Evolutionary conservation across 1,139 yeast species (phyloP), one percentile per base, ranked within the genome.

Genomic region (Spencermartinsiella ligniputridi): DNA sequence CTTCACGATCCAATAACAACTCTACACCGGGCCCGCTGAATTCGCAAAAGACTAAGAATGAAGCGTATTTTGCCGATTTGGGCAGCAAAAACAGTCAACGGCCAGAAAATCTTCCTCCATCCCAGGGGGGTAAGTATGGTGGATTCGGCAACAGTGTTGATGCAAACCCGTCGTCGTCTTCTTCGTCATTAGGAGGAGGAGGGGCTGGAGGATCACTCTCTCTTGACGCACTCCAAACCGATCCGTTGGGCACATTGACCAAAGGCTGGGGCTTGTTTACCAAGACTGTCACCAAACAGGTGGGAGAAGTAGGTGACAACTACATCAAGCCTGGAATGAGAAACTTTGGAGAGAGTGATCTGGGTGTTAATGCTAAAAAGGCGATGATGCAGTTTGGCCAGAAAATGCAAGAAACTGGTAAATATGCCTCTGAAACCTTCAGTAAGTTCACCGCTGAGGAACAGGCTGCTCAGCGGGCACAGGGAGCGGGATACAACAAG

Each of bases 351-450:
- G 88, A 84, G 49, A 80, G 86, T 51, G 97, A 90, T 51, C 66
- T 87, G 38, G 79, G 92, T 27, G 70, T 67, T 45, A 96, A 89
- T 60, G 92, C 97, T 8, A 81, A 77, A 53, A 78, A 87, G 57
- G 98, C 97, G 21, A 86, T 94, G 78, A 83, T 89, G 48, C 97
- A 92, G 69, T 92, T 90, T 70, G 97, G 97, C 39, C 95, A 86
- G 63, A 87, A 81, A 61, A 85, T 90, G 74, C 95, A 85, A 61
- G 95, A 88, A 57, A 88, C 97, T 1, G 88, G 95, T 32, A 76
- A 74, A 52, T 82, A 79, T 57, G 70, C 71, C 15, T 58, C 65
- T 1, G 73, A 82, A 56, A 82, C 84, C 9, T 81, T 82, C 66
- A 78, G 76, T 54, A 71, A 71, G 20, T 79, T 83, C 57, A 82